Evolutionary conservation across 441 rosid species (phyloP), one percentile per base, ranked within the genome.

Genomic region (Eruca vesicaria): DNA sequence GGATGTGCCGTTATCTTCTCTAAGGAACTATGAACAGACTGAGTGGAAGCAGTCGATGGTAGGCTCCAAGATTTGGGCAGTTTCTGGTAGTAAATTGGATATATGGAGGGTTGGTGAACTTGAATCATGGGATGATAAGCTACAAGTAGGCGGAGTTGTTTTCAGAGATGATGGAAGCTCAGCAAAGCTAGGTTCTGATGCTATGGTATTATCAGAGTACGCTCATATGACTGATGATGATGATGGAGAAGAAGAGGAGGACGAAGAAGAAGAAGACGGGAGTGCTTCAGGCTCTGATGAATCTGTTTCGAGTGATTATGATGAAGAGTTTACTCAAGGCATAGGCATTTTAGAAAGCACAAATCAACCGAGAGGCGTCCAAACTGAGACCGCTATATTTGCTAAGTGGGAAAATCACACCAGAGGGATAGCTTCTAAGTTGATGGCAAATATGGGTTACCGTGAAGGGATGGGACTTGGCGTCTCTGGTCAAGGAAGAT

Each of bases 381-480:
- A 89, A 79, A 91, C 82, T 14, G 96, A 91, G 19, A 95, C 99
- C 10, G 84, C 84, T 33, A 76, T 89, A 75, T 95, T 92, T 80
- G 95, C 98, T 1, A 91, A 86, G 76, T 95, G 99, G 99, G 99
- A 95, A 86, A 95, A 91, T 77, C 98, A 93, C 86, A 93, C 98
- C 0, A 83, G 98, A 29, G 99, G 97, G 9, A 82, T 93, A 71
- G 98, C 99, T 48, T 96, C 98, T 28, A 93, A 90, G 89, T 87
- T 93, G 97, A 93, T 93, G 99, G 97, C 94, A 26, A 90, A 68
- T 79, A 93, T 96, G 99, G 98, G 98, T 33, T 91, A 91, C 69
- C 90, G 94, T 12, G 92, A 89, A 80, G 98, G 99, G 45, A 91
- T 91, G 98, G 99, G 98, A 43, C 84, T 93, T 78, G 99, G 97